Evolutionary conservation across 2,329 filamentous ascomycete species (phyloP).

Genomic region (Fusarium sp.): DNA sequence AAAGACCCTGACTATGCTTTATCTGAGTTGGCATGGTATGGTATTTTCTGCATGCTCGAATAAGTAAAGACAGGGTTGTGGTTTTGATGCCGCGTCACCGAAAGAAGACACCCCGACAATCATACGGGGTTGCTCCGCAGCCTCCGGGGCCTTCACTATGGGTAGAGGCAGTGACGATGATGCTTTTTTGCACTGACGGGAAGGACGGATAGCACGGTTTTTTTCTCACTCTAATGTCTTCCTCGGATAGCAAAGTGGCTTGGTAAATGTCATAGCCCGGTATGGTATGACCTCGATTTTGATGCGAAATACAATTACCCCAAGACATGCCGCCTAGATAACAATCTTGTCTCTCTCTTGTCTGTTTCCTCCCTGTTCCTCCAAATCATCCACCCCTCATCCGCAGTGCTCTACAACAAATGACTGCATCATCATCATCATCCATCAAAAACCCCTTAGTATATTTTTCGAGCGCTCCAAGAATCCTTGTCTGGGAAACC

Average conservation of each 20-base stretch:
- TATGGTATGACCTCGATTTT: constrained; percentile 21
- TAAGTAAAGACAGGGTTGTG: constrained; percentile 6
- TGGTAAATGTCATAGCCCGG: constrained; percentile 3
- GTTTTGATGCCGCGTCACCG: constrained; percentile 38
- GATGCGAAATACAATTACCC: constrained; percentile 27
- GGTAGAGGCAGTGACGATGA: constrained; percentile 3
- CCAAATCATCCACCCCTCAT: not conserved
- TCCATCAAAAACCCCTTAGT: constrained; percentile 2
- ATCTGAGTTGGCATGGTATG: not conserved
- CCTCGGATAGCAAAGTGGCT: constrained; percentile 10
- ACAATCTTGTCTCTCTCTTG: not conserved
- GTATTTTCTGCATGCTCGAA: constrained; percentile 4
- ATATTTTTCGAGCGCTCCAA: constrained; percentile 27
- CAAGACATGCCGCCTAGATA: constrained; percentile 17
- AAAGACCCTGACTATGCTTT: constrained; percentile 20
- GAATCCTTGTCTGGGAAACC: constrained; percentile 30
- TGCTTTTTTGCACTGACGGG: constrained; percentile 1
- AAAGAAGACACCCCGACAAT: constrained; percentile 28
- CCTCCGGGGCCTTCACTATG: constrained; percentile 17
- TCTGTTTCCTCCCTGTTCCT: not conserved
- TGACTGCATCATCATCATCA: constrained; percentile 29
- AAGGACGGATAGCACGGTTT: constrained; percentile 27
- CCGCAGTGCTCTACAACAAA: constrained; percentile 4
- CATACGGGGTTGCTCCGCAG: constrained; percentile 28
- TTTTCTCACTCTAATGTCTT: not conserved